Evolutionary conservation across 371 early-diverging fungal species (phyloP), one percentile per base, ranked within the genome.

Genomic region (Batkoa obscura): DNA sequence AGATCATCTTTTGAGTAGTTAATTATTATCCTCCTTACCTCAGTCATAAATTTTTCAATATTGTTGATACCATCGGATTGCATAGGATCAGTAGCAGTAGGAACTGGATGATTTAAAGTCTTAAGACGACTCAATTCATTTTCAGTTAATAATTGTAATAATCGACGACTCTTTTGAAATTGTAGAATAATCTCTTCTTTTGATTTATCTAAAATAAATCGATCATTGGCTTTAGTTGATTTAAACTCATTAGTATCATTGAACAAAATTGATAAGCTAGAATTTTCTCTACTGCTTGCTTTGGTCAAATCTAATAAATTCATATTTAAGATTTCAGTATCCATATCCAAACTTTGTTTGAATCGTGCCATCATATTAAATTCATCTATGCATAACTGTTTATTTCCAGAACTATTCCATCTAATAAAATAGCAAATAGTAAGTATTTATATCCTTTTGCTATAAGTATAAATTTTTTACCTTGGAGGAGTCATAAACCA

Each of bases 61-160:
- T 62, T 60, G 54, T 73, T 60, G 32, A 67, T 55, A 58, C 67
- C 64, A 47, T 62, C 70, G 38, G 71, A 62, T 43, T 71, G 61
- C 49, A 66, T 45, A 13, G 66, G 63, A 52, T 76, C 63, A 43
- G 72, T 72, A 36, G 71, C 56, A 15, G 70, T 39, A 58, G 70
- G 71, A 41, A 82, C 64, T 0, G 91, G 89, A 43, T 80, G 80
- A 54, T 72, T 74, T 90, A 94, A 90, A 0, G 87, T 80, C 5
- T 79, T 73, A 50, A 89, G 66, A 15, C 86, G 80, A 41, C 79
- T 72, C 38, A 94, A 62, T 61, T 96, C 96, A 56, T 82, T 86
- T 62, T 93, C 94, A 23, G 90, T 63, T 36, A 96, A 76, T 9
- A 94, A 60, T 47, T 87, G 64, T 23, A 94, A 58, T 9, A 94